Evolutionary conservation across 2,329 filamentous ascomycete species (phyloP).

Genomic region (Stenocarpella maydis): DNA sequence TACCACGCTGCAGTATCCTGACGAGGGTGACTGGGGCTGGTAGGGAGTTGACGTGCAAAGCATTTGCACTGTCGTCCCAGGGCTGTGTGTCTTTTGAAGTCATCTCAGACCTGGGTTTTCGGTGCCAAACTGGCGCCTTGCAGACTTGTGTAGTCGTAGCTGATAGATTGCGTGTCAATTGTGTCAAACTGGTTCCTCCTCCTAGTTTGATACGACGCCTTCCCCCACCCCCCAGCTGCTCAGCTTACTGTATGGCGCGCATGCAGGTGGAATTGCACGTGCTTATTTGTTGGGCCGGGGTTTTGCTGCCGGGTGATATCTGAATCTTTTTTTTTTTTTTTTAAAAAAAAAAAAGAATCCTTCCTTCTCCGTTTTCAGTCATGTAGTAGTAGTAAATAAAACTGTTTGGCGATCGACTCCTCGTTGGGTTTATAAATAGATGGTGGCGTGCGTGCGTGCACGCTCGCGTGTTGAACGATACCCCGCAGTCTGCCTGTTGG

Average conservation of each 20-base stretch:
- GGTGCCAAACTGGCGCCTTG: not conserved
- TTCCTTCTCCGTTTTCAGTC: too few relatives aligned
- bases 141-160: not conserved
- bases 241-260: slow-evolving; percentile 15
- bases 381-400: not conserved
- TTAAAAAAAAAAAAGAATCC: too few relatives aligned
- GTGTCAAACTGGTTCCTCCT: not conserved
- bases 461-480: not conserved
- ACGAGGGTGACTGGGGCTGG: too few relatives aligned
- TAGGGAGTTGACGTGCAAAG: not conserved
- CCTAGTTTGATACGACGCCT: not conserved
- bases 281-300: not conserved
- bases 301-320: not conserved
- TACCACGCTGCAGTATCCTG: too few relatives aligned
- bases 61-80: too few relatives aligned
- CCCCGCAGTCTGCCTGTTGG: slow-evolving; percentile 13
- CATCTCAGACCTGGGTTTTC: too few relatives aligned
- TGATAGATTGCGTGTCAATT: not conserved
- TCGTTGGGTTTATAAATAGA: slow-evolving; percentile 4
- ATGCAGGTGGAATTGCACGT: slow-evolving; percentile 3
- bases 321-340: too few relatives aligned
- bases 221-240: not conserved
- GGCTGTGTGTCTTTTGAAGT: too few relatives aligned
- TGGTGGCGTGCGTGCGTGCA: not conserved
- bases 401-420: not conserved